Percentiles rank a stretch among this genome's conserved stretches.
These are phyloP conservation scores for Monilinia laxa DNA, from an alignment of 2,329 filamentous ascomycete species.

Conservation along the genomic window DNA sequence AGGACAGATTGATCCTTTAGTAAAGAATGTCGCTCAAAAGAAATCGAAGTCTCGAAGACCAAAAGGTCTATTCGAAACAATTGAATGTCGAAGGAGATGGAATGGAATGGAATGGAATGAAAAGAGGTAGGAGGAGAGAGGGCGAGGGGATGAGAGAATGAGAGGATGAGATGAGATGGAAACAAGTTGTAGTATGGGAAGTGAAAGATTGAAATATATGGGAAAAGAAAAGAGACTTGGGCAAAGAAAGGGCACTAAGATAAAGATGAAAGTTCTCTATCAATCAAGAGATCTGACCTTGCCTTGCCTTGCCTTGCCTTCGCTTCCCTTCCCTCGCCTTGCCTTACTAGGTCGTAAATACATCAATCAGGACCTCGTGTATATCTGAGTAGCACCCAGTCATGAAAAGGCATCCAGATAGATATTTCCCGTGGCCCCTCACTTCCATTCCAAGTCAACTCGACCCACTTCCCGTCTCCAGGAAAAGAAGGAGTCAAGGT, in stretches of 20 bases:
- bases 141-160: constrained; percentile 1
- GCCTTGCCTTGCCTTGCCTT: too few relatives aligned
- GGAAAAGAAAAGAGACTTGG: constrained; percentile 14
- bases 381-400: background rate
- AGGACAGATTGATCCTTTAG: constrained; percentile 6
- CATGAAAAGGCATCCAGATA: background rate
- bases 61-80: constrained; percentile 27
- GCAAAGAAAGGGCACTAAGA: background rate
- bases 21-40: background rate
- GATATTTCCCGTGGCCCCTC: background rate
- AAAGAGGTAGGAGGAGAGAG: constrained; percentile 21
- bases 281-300: background rate
- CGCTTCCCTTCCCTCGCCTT: too few relatives aligned
- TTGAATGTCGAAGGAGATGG: constrained; percentile 19
- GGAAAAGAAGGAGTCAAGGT: constrained; percentile 10
- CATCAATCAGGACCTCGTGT: background rate
- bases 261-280: background rate
- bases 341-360: background rate
- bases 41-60: constrained; percentile 24
- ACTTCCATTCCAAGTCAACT: background rate
- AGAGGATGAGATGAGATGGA: background rate
- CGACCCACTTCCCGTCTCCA: constrained; percentile 12
- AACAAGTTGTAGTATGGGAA: constrained; percentile 12
- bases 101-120: constrained; percentile 6
- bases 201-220: constrained; percentile 21